A percentile compares a stretch with the other conserved stretches of the same genome.
phyloP scores from a whole-genome alignment of 2,329 filamentous ascomycete genomes.

The Alternaria incomplexa region DNA sequence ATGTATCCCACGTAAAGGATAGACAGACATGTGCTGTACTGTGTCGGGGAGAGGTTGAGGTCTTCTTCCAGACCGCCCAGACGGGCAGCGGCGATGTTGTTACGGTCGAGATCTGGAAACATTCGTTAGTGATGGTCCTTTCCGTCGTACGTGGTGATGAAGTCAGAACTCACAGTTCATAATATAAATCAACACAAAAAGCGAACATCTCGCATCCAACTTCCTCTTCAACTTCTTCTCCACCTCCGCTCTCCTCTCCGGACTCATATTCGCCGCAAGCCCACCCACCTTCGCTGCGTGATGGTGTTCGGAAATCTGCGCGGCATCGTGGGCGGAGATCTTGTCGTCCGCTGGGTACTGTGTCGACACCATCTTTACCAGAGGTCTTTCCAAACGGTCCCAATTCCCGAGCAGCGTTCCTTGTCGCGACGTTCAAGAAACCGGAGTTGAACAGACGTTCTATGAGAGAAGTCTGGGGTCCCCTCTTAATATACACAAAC shows the following conservation, averaged over 20 bases:
- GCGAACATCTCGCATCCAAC: slow-evolving; percentile 38
- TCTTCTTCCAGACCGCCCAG: slow-evolving; percentile 43
- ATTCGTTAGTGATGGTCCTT: too few relatives aligned
- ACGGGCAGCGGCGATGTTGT: slow-evolving; percentile 45
- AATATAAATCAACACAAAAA: slow-evolving; percentile 47
- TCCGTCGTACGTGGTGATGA: too few relatives aligned
- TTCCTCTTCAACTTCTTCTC: slow-evolving; percentile 46
- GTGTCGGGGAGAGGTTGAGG: slow-evolving; percentile 34
- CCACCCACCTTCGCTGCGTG: slow-evolving; percentile 8
- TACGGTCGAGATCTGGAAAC: slow-evolving; percentile 21
- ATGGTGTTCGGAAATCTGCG: slow-evolving; percentile 11
- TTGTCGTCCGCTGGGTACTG: slow-evolving; percentile 11
- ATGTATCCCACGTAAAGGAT: slow-evolving; percentile 35
- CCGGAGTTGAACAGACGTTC: neutral
- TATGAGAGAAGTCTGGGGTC: neutral
- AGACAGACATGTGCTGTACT: slow-evolving; percentile 44
- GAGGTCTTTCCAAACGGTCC: neutral
- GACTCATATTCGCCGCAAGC: slow-evolving; percentile 33
- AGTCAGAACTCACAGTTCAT: slow-evolving; percentile 43
- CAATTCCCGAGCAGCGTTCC: neutral
- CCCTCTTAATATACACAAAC: neutral
- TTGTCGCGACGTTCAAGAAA: too few relatives aligned
- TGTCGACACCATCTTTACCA: slow-evolving; percentile 8
- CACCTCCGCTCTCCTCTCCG: slow-evolving; percentile 36
- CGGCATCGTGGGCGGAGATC: slow-evolving; percentile 7